Evolutionary conservation across 371 early-diverging fungal genomes (phyloP), one percentile per base, ranked within the genome.

Genomic region (Syncephalis fuscata): DNA sequence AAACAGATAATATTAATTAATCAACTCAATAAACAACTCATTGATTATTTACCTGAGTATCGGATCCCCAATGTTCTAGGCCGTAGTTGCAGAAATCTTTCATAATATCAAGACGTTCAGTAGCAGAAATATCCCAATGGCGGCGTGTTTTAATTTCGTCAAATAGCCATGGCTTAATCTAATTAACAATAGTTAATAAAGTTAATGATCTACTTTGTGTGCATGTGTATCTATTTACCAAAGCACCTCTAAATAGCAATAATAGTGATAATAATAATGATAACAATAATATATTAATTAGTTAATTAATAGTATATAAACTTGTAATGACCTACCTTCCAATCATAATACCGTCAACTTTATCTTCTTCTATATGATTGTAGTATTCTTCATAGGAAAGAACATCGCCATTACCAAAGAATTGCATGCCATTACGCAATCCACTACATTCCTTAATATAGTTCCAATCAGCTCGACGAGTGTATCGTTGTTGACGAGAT

Each of bases 111-210:
- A 97, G 69, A 22, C 98, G 80, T 66, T 97, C 95, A 3, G 67
- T 56, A 0, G 91, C 72, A 20, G 87, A 82, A 45, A 94, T 93
- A 60, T 97, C 98, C 80, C 81, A 89, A 45, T 87, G 74, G 17
- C 78, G 67, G 46, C 82, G 74, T 20, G 80, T 74, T 53, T 85
- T 79, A 57, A 96, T 92, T 61, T 96, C 97, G n/a, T 78, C 72
- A 63, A 90, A 90, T 2, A 97, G 64, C 98, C 98, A 97, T 7
- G 98, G 98, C 71, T 97, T 97, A 59, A 94, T 87, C 32, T 32
- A 32, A 7, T 32, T 32, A 4, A 32, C 11, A n/a, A n/a, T n/a
- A n/a, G 32, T 32, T 7, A 11, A 7, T 82, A 22, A 15, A 17
- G 42, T 15, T 7, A 42, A 7, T 4, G 4, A 4, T 42, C 42